Evolutionary conservation across 345 rosid genomes (phyloP).

Genomic region (Citrus trifoliata): DNA sequence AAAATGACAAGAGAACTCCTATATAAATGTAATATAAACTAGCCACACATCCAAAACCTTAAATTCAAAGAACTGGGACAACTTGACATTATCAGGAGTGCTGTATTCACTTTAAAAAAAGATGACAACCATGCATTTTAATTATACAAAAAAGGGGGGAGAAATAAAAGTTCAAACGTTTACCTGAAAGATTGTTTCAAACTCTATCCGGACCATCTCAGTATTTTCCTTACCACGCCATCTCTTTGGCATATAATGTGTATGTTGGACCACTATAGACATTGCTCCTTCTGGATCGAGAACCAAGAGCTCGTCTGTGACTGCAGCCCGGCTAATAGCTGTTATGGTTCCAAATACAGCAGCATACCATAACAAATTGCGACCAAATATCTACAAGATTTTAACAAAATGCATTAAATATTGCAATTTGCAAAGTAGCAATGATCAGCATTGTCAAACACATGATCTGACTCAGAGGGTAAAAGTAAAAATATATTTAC

Average conservation of each 20-base stretch:
- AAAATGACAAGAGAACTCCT: not conserved
- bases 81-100: not conserved
- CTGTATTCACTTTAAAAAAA: not conserved
- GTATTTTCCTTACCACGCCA: conserved; percentile 94
- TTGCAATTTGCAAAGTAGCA: not conserved
- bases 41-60: not conserved
- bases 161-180: not conserved
- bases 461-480: conserved; percentile 1
- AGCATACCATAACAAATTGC: conserved; percentile 96
- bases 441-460: not conserved
- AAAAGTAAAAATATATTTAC: conserved; percentile 41
- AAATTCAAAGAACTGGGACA: not conserved
- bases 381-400: conserved; percentile 85
- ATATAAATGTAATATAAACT: no score
- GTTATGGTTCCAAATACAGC: conserved; percentile 98
- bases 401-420: conserved; percentile 3
- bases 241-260: conserved; percentile 96
- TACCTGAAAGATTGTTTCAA: conserved; percentile 97
- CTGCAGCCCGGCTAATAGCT: conserved; percentile 93
- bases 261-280: conserved; percentile 85
- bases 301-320: conserved; percentile 79
- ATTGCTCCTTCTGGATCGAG: conserved; percentile 91
- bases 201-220: conserved; percentile 69
- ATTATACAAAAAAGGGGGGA: not conserved
- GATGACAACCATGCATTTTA: not conserved